Conservation (phyloP, 78 protist species). For the Dictyostelium brefeldianum region DNA sequence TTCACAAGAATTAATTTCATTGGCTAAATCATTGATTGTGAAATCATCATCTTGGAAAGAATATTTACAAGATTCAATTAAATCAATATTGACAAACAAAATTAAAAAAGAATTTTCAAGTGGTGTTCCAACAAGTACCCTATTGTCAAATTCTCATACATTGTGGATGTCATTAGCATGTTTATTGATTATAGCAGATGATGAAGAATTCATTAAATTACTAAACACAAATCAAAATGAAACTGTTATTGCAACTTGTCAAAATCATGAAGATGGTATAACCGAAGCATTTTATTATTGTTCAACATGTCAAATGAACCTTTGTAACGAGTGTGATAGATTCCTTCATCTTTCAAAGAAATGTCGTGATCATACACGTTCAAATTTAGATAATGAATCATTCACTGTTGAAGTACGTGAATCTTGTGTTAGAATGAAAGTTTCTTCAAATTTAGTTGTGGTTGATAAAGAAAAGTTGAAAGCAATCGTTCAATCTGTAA, state of each 20-base stretch:
- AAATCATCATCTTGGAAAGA: constrained; percentile 65
- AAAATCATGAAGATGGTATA: constrained; percentile 48
- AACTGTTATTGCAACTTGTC: constrained; percentile 20
- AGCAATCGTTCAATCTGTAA: constrained; percentile 44
- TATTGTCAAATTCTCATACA: background rate
- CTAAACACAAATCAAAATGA: constrained; percentile 9
- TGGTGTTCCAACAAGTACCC: background rate
- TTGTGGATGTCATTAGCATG: constrained; percentile 32
- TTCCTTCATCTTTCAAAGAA: constrained; percentile 46
- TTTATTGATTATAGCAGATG: constrained; percentile 12
- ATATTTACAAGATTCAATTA: background rate
- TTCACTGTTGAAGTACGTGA: constrained; percentile 59
- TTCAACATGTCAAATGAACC: constrained; percentile 23
- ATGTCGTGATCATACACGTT: constrained; percentile 9
- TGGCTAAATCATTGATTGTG: background rate
- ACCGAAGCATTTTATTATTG: constrained; percentile 50
- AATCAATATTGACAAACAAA: background rate
- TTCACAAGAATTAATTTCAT: constrained; percentile 8
- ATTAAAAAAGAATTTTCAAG: constrained; percentile 29
- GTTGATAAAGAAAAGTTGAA: constrained; percentile 48
- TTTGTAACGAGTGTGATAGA: constrained; percentile 57
- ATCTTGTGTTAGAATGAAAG: constrained; percentile 47
- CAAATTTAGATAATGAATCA: constrained; percentile 37
- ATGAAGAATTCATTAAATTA: constrained; percentile 8
- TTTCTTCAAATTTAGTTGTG: constrained; percentile 20